These are phyloP conservation scores for Neurospora sp. DNA, from an alignment of 495 filamentous ascomycete species.

Conservation along the genomic window DNA sequence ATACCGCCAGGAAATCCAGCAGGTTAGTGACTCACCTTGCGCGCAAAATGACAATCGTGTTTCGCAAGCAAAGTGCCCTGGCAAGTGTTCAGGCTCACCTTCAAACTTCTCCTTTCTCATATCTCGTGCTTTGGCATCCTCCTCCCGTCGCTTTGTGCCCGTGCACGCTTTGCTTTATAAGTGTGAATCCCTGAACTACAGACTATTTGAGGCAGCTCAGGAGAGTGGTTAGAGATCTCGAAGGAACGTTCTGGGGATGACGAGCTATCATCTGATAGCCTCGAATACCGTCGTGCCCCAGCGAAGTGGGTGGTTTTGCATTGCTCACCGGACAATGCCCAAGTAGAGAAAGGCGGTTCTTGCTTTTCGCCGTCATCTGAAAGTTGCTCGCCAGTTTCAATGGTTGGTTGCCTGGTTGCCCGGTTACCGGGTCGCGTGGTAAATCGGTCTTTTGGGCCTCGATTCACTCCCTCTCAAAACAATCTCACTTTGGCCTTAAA, in stretches of 20 bases:
- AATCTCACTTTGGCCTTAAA: background rate
- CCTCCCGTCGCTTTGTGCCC: background rate
- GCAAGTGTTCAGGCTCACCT: background rate
- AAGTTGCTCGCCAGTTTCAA: background rate
- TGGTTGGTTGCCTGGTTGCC: background rate
- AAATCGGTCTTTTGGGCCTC: background rate
- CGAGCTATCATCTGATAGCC: background rate
- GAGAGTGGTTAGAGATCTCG: background rate
- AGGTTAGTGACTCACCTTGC: conserved; percentile 44
- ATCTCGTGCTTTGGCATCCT: background rate
- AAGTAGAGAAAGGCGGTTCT: background rate
- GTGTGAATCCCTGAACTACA: background rate
- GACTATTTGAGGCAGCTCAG: background rate
- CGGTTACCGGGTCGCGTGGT: background rate
- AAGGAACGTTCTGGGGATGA: background rate
- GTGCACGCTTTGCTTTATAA: background rate
- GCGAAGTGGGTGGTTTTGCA: background rate
- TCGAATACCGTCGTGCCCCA: background rate
- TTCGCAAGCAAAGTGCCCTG: background rate
- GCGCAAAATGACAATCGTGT: background rate
- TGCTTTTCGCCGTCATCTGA: background rate
- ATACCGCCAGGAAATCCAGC: conserved; percentile 91
- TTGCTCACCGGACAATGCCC: background rate
- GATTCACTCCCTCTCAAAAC: background rate
- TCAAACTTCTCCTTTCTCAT: background rate